Evolutionary conservation across 768 basidiomycete species (phyloP), one percentile per base, ranked within the genome.

Genomic region (Gloeopeniophorella convolvens): DNA sequence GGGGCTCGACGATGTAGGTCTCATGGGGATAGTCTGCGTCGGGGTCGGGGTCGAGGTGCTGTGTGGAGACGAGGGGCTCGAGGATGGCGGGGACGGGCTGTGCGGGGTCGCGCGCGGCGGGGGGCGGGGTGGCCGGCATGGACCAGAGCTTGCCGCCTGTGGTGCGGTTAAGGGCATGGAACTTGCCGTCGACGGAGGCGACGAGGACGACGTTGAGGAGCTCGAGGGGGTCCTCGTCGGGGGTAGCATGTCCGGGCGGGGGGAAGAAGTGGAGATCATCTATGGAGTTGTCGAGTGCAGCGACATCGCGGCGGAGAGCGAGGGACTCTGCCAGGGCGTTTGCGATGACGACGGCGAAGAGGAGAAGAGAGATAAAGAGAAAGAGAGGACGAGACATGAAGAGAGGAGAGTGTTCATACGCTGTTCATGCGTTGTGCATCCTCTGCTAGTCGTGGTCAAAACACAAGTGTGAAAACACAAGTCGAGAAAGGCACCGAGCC

Each of bases 1-100:
- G 88, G 0, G 95, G 95, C 62, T 97, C 95, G 45, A 97, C 88
- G 53, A 97, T 84, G 68, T 95, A 98, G 36, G 85, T 78, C 64
- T 91, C 89, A 59, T 80, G 78, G 23, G 70, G 65, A 1, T 69
- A 66, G 55, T 83, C 82, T 52, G 75, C 58, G 57, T 85, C 82
- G 6, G 76, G 71, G 62, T 85, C 79, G 39, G 72, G 62, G 36
- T 80, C 69, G 10, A 74, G 64, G 58, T 88, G 86, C 37, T 74
- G 68, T 0, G 86, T 89, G 61, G 85, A 79, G 47, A 90, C 78
- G 50, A 92, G 82, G 1, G 88, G 85, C 0, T 77, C 75, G 20
- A 90, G 74, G 15, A 78, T 72, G n/a, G 77, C 68, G 0, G 80
- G 77, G 6, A 59, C 40, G 27, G 56, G 50, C 12, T 51, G 52